phyloP scores from a whole-genome alignment of 441 rosid species.

The Gossypium gossypioides region DNA sequence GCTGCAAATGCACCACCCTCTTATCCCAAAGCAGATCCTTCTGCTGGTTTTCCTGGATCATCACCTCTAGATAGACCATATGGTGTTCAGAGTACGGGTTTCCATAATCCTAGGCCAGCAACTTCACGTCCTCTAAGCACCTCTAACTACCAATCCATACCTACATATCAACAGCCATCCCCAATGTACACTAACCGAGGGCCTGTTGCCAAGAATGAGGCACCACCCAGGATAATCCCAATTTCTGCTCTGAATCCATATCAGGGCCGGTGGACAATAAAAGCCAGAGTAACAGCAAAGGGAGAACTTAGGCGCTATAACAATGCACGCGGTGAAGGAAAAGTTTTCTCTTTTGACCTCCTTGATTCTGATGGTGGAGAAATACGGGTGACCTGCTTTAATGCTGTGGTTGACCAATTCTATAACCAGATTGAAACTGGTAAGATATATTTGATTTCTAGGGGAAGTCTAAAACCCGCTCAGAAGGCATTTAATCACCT shows the following conservation, averaged over 20 bases:
- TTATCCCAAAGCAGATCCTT: slow-evolving; percentile 27
- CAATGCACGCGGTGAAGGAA: slow-evolving; percentile 72
- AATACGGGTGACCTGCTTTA: slow-evolving; percentile 83
- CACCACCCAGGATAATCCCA: slow-evolving; percentile 54
- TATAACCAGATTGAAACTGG: slow-evolving; percentile 66
- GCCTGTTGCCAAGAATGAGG: slow-evolving; percentile 56
- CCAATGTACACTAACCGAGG: slow-evolving; percentile 55
- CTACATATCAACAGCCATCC: slow-evolving; percentile 41
- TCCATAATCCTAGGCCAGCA: slow-evolving; percentile 33
- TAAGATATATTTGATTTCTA: slow-evolving; percentile 43
- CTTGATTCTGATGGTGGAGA: slow-evolving; percentile 86
- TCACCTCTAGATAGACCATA: slow-evolving; percentile 25
- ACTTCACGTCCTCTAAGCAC: slow-evolving; percentile 25
- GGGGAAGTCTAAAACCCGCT: slow-evolving; percentile 57
- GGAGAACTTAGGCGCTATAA: slow-evolving; percentile 59
- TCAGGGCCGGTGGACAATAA: slow-evolving; percentile 74
- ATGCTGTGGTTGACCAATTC: slow-evolving; percentile 71
- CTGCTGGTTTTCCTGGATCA: slow-evolving; percentile 27
- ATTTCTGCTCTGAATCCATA: slow-evolving; percentile 74
- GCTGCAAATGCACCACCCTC: slow-evolving; percentile 23
- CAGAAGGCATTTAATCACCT: slow-evolving; percentile 76
- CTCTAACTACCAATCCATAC: slow-evolving; percentile 25
- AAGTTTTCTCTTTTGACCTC: slow-evolving; percentile 77
- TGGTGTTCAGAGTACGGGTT: slow-evolving; percentile 26
- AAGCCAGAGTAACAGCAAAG: slow-evolving; percentile 78